Base-by-base conservation (phyloP, 257 asterid genomes). In the Capsicum chinense region DNA sequence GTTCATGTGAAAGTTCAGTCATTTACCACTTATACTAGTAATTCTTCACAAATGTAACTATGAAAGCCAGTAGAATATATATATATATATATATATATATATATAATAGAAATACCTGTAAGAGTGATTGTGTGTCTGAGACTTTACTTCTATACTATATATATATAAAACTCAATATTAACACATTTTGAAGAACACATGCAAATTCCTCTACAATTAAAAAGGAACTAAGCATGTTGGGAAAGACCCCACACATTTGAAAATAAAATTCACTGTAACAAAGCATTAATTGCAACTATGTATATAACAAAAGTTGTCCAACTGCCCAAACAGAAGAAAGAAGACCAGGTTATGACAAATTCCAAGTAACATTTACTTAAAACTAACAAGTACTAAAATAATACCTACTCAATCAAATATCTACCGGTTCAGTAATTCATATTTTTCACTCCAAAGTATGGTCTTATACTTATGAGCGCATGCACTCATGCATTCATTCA, bases 231-330 rank as follows among this genome's bases (percentile, higher is more conserved):
- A 60, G 63, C 69, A 81, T 60, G 76, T 67, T 42, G 84, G 52
- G 21, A 73, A 74, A 67, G 88, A 86, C 87, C 89, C 89, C 84
- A 85, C 82, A 86, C 79, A 64, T 47, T 83, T 85, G 11, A 21
- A 71, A 86, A 26, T 11, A 64, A 64, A 81, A 70, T 56, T 84
- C 57, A 19, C 86, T 79, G 85, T 52, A 82, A 78, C 83, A 85
- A 8, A 44, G 89, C 95, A 92, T 83, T 93, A 85, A 94, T 90
- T 94, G 93, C 83, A 47, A 88, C 89, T 71, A 85, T 48, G 83
- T 83, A 85, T 87, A 87, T 87, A 85, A 87, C 84, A 82, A 90
- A 91, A 86, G 80, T 62, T 85, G 95, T 64, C 86, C 93, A 86
- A 85, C 81, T 83, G 83, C 86, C 68, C 62, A 81, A 86, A 87